Evolutionary conservation across 352 stramenopile genomes (phyloP).

Genomic region (Pythium brassicae): DNA sequence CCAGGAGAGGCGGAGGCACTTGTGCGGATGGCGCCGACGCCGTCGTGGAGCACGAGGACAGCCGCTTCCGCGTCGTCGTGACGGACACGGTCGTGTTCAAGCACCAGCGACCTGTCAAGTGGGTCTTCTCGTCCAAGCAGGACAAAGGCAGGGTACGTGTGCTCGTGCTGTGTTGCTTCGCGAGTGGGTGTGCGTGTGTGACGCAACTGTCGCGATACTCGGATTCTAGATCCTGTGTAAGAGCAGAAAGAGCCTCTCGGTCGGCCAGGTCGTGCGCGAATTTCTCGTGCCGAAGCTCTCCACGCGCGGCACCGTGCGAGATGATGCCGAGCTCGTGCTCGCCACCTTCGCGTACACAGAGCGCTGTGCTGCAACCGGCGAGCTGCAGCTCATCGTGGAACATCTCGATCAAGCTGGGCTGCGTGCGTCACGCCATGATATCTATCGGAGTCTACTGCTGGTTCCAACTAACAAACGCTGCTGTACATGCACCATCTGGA

Average conservation of each 20-base stretch:
- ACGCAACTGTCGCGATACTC: background rate
- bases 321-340: conserved; percentile 34
- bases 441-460: background rate
- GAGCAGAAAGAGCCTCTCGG: conserved; percentile 53
- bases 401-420: conserved; percentile 43
- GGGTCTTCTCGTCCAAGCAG: conserved; percentile 73
- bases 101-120: conserved; percentile 57
- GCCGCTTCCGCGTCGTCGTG: conserved; percentile 41
- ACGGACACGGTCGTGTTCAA: conserved; percentile 74
- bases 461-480: conserved; percentile 4
- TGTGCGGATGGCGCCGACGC: background rate
- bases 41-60: background rate
- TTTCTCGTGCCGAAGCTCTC: conserved; percentile 32
- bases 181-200: background rate
- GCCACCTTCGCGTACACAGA: conserved; percentile 53
- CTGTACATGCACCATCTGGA: conserved; percentile 1
- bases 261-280: conserved; percentile 38
- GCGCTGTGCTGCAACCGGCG: conserved; percentile 25
- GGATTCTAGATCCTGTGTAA: conserved; percentile 60
- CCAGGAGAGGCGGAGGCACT: too few relatives aligned
- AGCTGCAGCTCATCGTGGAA: conserved; percentile 48
- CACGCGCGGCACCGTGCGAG: conserved; percentile 9
- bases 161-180: background rate
- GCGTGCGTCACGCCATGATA: conserved; percentile 15
- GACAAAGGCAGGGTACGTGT: conserved; percentile 48